Conservation (phyloP, 768 basidiomycete species). For the Multifurca ochricompacta region DNA sequence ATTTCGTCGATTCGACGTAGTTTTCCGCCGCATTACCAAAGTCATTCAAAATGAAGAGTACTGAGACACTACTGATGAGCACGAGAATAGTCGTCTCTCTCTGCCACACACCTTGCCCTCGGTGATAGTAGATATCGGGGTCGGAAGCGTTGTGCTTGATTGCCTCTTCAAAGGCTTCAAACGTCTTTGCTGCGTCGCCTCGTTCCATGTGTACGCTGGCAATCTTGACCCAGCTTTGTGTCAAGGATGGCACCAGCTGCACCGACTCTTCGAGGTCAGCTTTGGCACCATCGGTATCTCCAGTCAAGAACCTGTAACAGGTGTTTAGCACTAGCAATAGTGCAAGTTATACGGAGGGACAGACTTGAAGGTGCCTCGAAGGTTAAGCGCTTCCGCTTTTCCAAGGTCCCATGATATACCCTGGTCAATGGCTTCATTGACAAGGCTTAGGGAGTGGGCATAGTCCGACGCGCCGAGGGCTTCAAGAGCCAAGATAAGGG, state of each 20-base stretch:
- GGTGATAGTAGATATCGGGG: slow-evolving; percentile 97
- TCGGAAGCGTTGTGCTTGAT: slow-evolving; percentile 75
- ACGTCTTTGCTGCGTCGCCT: slow-evolving; percentile 69
- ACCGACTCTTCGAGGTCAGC: slow-evolving; percentile 75
- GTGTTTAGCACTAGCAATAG: background rate
- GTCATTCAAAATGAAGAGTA: slow-evolving; percentile 92
- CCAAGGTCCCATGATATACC: slow-evolving; percentile 69
- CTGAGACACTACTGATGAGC: slow-evolving; percentile 34
- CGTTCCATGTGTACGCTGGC: slow-evolving; percentile 98
- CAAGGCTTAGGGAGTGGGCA: slow-evolving; percentile 64
- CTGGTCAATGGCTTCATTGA: slow-evolving; percentile 82
- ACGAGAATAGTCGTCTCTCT: background rate
- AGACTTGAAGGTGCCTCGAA: slow-evolving; percentile 93
- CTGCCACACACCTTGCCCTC: slow-evolving; percentile 71
- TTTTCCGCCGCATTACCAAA: slow-evolving; percentile 80
- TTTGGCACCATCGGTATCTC: slow-evolving; percentile 76
- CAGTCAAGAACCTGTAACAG: slow-evolving; percentile 71
- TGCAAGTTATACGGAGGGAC: slow-evolving; percentile 23
- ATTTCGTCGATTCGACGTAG: slow-evolving; percentile 81
- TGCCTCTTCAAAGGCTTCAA: slow-evolving; percentile 88
- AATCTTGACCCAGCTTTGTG: slow-evolving; percentile 92
- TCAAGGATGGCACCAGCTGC: slow-evolving; percentile 54
- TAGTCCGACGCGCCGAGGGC: slow-evolving; percentile 85
- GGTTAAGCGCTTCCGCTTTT: slow-evolving; percentile 83
- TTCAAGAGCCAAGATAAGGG: slow-evolving; percentile 69